phyloP scores from a whole-genome alignment of 192 early-diverging fungal species.

The Ambispora gerdemannii region DNA sequence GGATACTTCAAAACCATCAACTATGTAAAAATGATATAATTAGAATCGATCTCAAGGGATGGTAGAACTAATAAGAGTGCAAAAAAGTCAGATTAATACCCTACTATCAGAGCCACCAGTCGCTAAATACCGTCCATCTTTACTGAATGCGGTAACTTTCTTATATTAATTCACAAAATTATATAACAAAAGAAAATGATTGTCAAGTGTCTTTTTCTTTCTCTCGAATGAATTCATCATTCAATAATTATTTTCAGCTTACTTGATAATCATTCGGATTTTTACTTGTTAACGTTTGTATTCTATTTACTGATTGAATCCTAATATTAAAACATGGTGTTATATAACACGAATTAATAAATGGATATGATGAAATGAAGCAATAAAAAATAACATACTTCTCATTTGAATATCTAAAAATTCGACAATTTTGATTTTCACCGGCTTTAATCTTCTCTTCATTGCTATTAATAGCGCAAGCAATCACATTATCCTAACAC shows the following conservation, averaged over 20 bases:
- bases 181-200: neutral
- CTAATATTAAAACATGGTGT: no score
- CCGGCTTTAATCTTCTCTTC: slow-evolving; percentile 62
- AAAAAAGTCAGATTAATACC: slow-evolving; percentile 38
- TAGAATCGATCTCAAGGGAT: neutral
- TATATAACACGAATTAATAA: no score
- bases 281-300: slow-evolving; percentile 50
- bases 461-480: slow-evolving; percentile 72
- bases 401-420: slow-evolving; percentile 60
- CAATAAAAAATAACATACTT: slow-evolving; percentile 36
- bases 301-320: slow-evolving; percentile 36
- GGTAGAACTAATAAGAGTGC: slow-evolving; percentile 17
- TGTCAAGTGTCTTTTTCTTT: neutral
- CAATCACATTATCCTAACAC: slow-evolving; percentile 52
- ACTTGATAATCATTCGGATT: slow-evolving; percentile 58
- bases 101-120: slow-evolving; percentile 71
- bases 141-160: slow-evolving; percentile 61
- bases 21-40: neutral
- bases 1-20: slow-evolving; percentile 63
- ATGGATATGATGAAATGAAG: no score
- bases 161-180: slow-evolving; percentile 18
- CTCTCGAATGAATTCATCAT: neutral
- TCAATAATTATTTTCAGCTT: neutral
- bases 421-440: slow-evolving; percentile 73
- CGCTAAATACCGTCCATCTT: slow-evolving; percentile 61